Percentiles rank a stretch among this genome's conserved stretches.
phyloP scores from a whole-genome alignment of 225 moss, liverwort and hornwort genomes.

The Physcomitrium patens region DNA sequence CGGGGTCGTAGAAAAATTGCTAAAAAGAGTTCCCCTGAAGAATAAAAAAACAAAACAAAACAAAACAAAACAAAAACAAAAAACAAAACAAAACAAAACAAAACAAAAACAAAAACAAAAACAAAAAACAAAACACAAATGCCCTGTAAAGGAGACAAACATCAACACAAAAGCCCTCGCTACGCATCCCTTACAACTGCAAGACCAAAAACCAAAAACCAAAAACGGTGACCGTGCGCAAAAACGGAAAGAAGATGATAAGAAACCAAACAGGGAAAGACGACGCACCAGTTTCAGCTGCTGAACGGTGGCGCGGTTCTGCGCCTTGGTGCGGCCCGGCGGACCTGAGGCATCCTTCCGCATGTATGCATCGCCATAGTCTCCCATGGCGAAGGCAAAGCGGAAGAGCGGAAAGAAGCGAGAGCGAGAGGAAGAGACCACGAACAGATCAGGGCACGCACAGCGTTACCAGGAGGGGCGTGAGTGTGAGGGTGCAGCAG shows the following conservation, averaged over 20 bases:
- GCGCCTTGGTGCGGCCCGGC: conserved; percentile 92
- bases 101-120: too few relatives aligned
- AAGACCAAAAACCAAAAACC: neutral
- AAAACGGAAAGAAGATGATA: conserved; percentile 21
- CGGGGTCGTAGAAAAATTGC: neutral
- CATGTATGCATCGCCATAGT: conserved; percentile 95
- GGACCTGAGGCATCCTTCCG: conserved; percentile 95
- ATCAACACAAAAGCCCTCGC: too few relatives aligned
- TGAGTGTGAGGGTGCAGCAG: too few relatives aligned
- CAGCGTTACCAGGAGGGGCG: neutral
- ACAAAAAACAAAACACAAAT: too few relatives aligned
- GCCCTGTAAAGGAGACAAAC: too few relatives aligned
- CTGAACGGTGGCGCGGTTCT: conserved; percentile 97
- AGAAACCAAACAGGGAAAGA: neutral
- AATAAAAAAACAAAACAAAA: too few relatives aligned
- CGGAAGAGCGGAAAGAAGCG: too few relatives aligned
- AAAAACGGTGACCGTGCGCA: conserved; percentile 22
- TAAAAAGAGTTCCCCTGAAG: neutral
- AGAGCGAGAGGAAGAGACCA: neutral
- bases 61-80: too few relatives aligned
- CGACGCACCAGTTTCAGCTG: conserved; percentile 83
- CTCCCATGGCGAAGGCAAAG: conserved; percentile 61
- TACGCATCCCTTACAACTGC: too few relatives aligned
- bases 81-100: too few relatives aligned
- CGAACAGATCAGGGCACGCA: neutral